Evolutionary conservation across 2,329 filamentous ascomycete genomes (phyloP).

Genomic region (Pseudocercospora musae): DNA sequence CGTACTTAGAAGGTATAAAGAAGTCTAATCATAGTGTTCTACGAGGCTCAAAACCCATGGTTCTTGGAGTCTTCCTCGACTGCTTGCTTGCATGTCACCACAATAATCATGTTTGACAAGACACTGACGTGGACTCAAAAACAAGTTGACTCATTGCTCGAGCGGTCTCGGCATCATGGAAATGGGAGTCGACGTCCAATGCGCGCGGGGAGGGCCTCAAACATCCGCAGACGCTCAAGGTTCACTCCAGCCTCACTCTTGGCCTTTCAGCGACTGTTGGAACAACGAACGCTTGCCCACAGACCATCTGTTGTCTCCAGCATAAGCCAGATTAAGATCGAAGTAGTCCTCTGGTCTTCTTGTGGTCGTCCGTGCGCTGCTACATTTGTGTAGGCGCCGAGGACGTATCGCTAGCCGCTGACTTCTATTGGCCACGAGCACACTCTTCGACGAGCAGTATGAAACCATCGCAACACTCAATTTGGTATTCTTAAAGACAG

Average conservation of each 20-base stretch:
- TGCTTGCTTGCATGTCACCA: not conserved
- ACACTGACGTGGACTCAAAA: not conserved
- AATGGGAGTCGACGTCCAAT: not conserved
- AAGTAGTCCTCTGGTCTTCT: not conserved
- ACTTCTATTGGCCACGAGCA: slow-evolving; percentile 22
- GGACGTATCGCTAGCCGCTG: slow-evolving; percentile 21
- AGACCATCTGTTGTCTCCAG: not conserved
- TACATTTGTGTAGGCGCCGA: slow-evolving; percentile 22
- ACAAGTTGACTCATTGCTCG: not conserved
- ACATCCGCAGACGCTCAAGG: slow-evolving; percentile 25
- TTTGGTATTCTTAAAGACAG: slow-evolving; percentile 13
- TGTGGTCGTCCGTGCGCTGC: slow-evolving; percentile 19
- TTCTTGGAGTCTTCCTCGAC: too few species aligned
- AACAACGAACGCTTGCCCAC: not conserved
- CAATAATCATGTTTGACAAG: too few species aligned
- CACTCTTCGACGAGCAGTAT: slow-evolving; percentile 6
- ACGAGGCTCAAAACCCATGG: too few species aligned
- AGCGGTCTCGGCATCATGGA: not conserved
- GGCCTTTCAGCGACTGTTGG: slow-evolving; percentile 1
- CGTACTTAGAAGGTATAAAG: too few species aligned
- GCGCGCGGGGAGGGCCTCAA: slow-evolving; percentile 16
- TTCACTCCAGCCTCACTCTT: slow-evolving; percentile 3
- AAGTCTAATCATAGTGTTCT: too few species aligned
- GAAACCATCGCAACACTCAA: slow-evolving; percentile 22
- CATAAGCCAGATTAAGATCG: not conserved